Conservation (phyloP, 176 grass and related monocot species). For the Lolium rigidum region DNA sequence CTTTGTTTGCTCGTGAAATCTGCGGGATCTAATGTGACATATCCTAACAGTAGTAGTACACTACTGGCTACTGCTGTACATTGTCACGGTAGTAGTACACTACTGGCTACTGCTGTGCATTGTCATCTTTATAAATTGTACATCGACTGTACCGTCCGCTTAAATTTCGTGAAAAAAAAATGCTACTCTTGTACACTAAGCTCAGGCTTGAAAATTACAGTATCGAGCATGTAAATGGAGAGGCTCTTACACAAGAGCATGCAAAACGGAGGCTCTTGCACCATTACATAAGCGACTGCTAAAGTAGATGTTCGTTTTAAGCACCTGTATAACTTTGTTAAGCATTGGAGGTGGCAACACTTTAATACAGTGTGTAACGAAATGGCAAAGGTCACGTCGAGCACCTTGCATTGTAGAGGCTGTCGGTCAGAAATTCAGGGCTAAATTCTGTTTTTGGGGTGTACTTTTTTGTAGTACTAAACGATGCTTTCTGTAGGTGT, state of each 20-base stretch:
- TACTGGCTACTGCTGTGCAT: background rate
- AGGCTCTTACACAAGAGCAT: background rate
- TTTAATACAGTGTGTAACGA: background rate
- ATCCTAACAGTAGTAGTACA: too few relatives aligned
- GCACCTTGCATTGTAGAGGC: background rate
- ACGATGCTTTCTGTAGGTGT: conserved; percentile 54
- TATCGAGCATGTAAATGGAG: background rate
- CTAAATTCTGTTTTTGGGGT: background rate
- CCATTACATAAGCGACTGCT: background rate
- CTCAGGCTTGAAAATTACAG: background rate
- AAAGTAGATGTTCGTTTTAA: conserved; percentile 7
- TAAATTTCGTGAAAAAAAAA: background rate
- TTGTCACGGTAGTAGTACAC: too few relatives aligned
- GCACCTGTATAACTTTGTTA: background rate
- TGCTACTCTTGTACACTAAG: background rate
- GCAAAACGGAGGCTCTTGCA: too few relatives aligned
- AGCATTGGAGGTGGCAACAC: background rate
- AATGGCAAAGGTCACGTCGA: background rate
- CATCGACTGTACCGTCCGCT: background rate
- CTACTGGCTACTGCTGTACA: background rate
- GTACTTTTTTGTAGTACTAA: background rate
- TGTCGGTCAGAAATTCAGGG: background rate
- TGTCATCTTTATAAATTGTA: background rate
- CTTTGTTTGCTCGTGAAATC: background rate
- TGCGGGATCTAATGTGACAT: conserved; percentile 6